Evolutionary conservation across 1,284 basidiomycete species (phyloP).

Genomic region (Boletus coffeatus): DNA sequence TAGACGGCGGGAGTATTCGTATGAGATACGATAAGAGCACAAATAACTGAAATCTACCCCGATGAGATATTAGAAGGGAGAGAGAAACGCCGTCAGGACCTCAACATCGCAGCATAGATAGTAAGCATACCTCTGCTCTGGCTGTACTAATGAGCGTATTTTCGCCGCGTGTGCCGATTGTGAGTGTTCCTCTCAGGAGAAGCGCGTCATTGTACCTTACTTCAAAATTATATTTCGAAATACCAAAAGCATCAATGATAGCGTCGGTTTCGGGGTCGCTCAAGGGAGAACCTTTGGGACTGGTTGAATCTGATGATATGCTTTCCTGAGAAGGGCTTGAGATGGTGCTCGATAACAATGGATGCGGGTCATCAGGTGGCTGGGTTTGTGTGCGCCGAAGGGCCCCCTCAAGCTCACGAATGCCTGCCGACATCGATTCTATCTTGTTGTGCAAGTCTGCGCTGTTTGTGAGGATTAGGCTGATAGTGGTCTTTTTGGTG

Average conservation of each 20-base stretch:
- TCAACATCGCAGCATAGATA: neutral
- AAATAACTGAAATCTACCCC: constrained; percentile 33
- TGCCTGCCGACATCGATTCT: constrained; percentile 46
- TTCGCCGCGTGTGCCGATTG: constrained; percentile 49
- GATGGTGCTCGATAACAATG: constrained; percentile 32
- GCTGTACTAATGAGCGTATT: constrained; percentile 55
- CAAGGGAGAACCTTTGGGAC: neutral
- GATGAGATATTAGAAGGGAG: constrained; percentile 41
- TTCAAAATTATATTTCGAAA: neutral
- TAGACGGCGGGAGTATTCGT: constrained; percentile 1
- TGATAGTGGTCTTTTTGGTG: constrained; percentile 17
- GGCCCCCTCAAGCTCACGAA: constrained; percentile 54
- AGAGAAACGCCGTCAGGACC: neutral
- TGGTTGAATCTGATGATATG: neutral
- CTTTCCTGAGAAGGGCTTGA: constrained; percentile 21
- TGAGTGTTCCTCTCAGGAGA: constrained; percentile 46
- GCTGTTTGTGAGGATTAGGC: constrained; percentile 57
- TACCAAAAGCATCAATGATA: constrained; percentile 55
- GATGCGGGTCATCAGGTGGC: constrained; percentile 43
- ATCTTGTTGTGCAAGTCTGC: constrained; percentile 63
- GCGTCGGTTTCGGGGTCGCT: constrained; percentile 37
- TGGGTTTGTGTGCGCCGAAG: constrained; percentile 44
- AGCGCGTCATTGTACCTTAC: constrained; percentile 1
- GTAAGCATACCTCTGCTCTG: constrained; percentile 49
- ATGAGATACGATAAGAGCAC: neutral